Evolutionary conservation across 2,329 filamentous ascomycete species (phyloP), one percentile per base, ranked within the genome.

Genomic region (Cyanodermella asteris): DNA sequence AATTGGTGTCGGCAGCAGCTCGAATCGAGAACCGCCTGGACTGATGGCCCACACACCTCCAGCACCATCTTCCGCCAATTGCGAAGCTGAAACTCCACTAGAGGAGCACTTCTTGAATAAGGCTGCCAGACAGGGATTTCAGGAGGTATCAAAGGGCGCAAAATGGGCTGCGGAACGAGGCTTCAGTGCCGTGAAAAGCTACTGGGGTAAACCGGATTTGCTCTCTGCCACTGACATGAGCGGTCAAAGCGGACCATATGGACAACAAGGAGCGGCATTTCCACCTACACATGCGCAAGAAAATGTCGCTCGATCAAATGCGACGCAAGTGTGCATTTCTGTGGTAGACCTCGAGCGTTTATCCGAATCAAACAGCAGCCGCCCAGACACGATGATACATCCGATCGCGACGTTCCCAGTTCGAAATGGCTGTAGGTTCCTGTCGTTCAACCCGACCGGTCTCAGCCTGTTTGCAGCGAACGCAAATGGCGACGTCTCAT

Each of bases 121-220:
- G 31, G 43, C 57, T 11, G 52, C 54, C 15, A 41, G 53, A 33
- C 55, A 54, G 18, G 51, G 57, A n/a, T 49, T 55, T 5, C 55
- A 59, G 33, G 55, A 57, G 35, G 38, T 57, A 14, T 45, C 57
- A 16, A 50, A 47, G 35, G 51, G 53, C 14, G 55, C 53, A 18
- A 49, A 49, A 32, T 58, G 53, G 52, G 50, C 57, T 38, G 52
- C 53, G 22, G 53, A 55, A 26, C 54, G 57, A 34, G 53, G 54
- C 11, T 35, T 56, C 24, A 53, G 56, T 30, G 52, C 50, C 5
- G 58, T 55, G 55, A 54, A 55, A 29, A 55, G 41, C 29, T 59
- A 59, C 34, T 58, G 54, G 52, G 53, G 53, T 25, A 53, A 50
- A 24, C 50, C 55, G 22, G n/a, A n/a, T n/a, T n/a, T n/a, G n/a